These are phyloP conservation scores for Capsella rubella DNA, from an alignment of 441 rosid species.

Conservation along the genomic window DNA sequence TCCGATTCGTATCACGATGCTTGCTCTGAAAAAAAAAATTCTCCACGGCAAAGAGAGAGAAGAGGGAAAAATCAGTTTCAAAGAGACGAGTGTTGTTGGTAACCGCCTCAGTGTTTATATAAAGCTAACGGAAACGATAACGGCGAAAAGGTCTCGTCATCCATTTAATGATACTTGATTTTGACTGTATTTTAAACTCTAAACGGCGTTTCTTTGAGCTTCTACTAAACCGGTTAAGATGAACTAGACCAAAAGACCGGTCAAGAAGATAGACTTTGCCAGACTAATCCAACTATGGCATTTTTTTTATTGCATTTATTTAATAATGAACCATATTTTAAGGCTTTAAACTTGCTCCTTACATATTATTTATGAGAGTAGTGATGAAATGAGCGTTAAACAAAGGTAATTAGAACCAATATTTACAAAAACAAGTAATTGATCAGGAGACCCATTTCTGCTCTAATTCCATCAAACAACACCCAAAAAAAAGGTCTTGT, in stretches of 20 bases:
- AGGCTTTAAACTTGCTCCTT: no score
- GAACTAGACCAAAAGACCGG: background rate
- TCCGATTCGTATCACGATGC: conserved; percentile 1
- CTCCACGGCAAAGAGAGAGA: conserved; percentile 13
- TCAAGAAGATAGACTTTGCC: no score
- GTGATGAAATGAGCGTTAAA: no score
- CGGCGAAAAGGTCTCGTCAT: conserved; percentile 19
- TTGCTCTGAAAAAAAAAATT: background rate
- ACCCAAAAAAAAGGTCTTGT: no score
- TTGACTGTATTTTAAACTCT: background rate
- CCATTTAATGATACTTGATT: background rate
- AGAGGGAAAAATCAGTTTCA: conserved; percentile 32
- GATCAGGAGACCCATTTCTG: no score
- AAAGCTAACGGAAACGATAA: conserved; percentile 25
- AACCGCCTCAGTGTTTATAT: conserved; percentile 18
- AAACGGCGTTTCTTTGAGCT: conserved; percentile 17
- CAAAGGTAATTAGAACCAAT: no score
- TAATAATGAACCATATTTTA: no score
- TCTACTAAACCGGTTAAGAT: conserved; percentile 19
- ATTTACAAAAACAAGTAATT: no score
- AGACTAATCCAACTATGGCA: no score
- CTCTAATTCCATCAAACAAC: no score
- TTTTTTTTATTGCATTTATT: no score
- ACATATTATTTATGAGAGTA: no score
- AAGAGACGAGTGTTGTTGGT: conserved; percentile 7